phyloP scores from a whole-genome alignment of 2,329 filamentous ascomycete genomes.

The Colletotrichum orbiculare region DNA sequence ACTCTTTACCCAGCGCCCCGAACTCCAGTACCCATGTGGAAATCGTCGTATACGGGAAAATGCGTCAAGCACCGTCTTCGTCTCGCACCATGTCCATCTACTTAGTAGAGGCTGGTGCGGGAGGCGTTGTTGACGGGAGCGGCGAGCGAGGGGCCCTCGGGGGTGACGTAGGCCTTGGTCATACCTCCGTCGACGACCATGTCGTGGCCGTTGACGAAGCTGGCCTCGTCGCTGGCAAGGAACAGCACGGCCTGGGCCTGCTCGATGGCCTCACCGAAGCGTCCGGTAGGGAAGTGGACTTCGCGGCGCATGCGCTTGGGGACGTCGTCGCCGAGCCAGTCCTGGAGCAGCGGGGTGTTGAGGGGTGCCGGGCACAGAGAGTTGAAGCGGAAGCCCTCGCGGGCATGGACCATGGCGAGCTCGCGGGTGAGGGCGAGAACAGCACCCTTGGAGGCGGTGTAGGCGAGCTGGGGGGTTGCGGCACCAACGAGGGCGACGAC shows the following conservation, averaged over 20 bases:
- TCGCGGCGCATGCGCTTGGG: slow-evolving; percentile 85
- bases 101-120: slow-evolving; percentile 27
- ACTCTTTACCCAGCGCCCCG: slow-evolving; percentile 26
- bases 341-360: slow-evolving; percentile 91
- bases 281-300: slow-evolving; percentile 87
- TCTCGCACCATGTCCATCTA: neutral
- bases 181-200: slow-evolving; percentile 97
- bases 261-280: slow-evolving; percentile 94
- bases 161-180: slow-evolving; percentile 88
- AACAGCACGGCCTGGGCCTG: slow-evolving; percentile 92
- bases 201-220: slow-evolving; percentile 90
- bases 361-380: slow-evolving; percentile 89
- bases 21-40: slow-evolving; percentile 27
- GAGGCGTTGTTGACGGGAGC: slow-evolving; percentile 71
- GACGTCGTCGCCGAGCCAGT: slow-evolving; percentile 90
- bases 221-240: slow-evolving; percentile 86
- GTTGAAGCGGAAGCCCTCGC: slow-evolving; percentile 92
- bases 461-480: slow-evolving; percentile 89
- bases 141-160: slow-evolving; percentile 66
- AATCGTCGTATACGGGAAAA: slow-evolving; percentile 4
- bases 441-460: slow-evolving; percentile 93
- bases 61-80: neutral
- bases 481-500: slow-evolving; percentile 89
- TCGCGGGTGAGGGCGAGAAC: slow-evolving; percentile 91
- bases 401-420: slow-evolving; percentile 89